Evolutionary conservation across 495 filamentous ascomycete genomes (phyloP).

Genomic region (Aspergillus funiculosus): DNA sequence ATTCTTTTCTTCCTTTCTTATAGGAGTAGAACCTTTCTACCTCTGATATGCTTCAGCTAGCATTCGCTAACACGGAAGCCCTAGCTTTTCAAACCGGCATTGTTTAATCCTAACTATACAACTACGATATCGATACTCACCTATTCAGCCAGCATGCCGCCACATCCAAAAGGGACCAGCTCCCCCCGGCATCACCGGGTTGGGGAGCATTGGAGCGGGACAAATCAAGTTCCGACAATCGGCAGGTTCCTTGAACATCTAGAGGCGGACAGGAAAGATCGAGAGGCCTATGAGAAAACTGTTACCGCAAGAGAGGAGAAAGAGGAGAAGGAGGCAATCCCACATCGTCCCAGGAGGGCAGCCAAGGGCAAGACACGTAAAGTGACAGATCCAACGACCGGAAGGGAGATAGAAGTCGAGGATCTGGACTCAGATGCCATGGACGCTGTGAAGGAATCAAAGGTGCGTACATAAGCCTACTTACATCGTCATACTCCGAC

Average conservation of each 20-base stretch:
- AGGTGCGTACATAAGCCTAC: no score
- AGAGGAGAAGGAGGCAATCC: conserved; percentile 32
- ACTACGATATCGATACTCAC: no score
- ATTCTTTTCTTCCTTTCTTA: no score
- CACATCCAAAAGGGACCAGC: conserved; percentile 16
- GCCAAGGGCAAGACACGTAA: conserved; percentile 53
- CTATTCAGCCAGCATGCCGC: conserved; percentile 17
- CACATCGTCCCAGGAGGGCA: conserved; percentile 38
- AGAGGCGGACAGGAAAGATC: conserved; percentile 69
- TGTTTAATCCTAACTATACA: neutral
- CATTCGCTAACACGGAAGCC: conserved; percentile 1
- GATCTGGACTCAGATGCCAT: conserved; percentile 67
- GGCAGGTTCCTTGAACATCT: conserved; percentile 73
- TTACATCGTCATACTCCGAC: no score
- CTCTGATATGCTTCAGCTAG: neutral
- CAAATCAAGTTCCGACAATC: conserved; percentile 80
- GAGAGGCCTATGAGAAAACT: conserved; percentile 62
- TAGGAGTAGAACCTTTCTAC: no score
- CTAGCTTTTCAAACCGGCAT: neutral
- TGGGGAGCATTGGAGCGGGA: conserved; percentile 41
- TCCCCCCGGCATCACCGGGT: conserved; percentile 28
- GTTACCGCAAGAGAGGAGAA: conserved; percentile 34
- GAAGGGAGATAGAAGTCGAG: conserved; percentile 79
- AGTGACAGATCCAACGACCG: conserved; percentile 84
- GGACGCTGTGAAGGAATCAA: conserved; percentile 63